These are phyloP conservation scores for Schizochytrium sp. DNA, from an alignment of 108 stramenopile species.

Conservation along the genomic window DNA sequence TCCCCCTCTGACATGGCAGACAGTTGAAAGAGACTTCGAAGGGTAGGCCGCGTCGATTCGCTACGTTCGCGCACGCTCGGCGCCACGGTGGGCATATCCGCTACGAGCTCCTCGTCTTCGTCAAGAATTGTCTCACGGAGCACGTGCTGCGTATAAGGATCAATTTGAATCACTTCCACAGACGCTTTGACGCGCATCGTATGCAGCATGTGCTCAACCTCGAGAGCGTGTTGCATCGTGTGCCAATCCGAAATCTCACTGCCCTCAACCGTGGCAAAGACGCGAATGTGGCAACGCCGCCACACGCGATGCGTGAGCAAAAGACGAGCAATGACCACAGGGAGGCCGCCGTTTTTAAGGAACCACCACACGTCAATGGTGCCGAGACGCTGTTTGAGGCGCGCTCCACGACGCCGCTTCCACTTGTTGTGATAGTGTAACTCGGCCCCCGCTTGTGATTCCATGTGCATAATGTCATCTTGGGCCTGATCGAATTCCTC, in stretches of 20 bases:
- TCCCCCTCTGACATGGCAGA: background rate
- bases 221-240: background rate
- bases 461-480: background rate
- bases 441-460: background rate
- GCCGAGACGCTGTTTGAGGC: background rate
- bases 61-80: background rate
- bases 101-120: background rate
- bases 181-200: background rate
- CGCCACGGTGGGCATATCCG: background rate
- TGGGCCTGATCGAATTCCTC: background rate
- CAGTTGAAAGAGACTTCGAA: background rate
- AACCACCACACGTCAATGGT: slow-evolving; percentile 17
- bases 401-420: background rate
- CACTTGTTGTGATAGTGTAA: background rate
- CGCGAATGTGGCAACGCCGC: background rate
- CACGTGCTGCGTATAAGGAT: background rate
- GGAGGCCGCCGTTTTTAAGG: background rate
- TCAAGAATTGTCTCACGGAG: background rate
- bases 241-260: background rate
- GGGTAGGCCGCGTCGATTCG: background rate
- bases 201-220: background rate
- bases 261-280: background rate
- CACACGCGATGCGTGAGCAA: background rate
- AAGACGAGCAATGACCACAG: background rate
- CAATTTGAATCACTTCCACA: background rate